Conservation (phyloP, 257 asterid genomes). For the Capsicum baccatum region DNA sequence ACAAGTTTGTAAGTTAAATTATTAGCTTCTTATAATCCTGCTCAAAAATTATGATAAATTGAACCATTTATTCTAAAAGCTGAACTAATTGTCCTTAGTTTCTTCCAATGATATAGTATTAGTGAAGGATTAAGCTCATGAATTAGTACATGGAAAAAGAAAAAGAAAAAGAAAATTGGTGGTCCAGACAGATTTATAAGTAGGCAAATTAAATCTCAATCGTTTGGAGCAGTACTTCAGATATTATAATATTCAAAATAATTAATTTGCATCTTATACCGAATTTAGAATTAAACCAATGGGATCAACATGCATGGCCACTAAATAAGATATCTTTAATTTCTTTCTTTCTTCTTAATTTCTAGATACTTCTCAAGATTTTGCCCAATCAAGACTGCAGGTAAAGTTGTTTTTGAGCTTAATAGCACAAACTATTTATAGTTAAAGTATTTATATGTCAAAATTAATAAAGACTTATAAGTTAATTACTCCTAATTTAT, state of each 20-base stretch:
- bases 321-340: not conserved
- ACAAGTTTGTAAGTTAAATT: too few species aligned
- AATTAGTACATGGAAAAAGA: not conserved
- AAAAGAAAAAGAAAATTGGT: not conserved
- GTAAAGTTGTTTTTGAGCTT: not conserved
- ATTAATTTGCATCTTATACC: slow-evolving; percentile 8
- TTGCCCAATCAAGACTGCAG: not conserved
- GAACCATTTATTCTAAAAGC: too few species aligned
- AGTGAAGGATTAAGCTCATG: not conserved
- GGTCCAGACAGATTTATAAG: not conserved
- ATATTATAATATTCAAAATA: slow-evolving; percentile 15
- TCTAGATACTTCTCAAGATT: not conserved
- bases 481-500: too few species aligned
- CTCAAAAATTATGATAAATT: too few species aligned
- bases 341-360: not conserved
- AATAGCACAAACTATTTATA: too few species aligned
- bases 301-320: not conserved
- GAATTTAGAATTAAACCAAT: not conserved
- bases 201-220: not conserved
- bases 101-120: not conserved
- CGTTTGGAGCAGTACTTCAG: not conserved
- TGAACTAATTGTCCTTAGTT: too few species aligned
- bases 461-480: too few species aligned
- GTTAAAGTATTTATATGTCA: too few species aligned
- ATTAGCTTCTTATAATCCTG: too few species aligned